Conservation (phyloP, 192 early-diverging fungal species). For the Diversispora eburnea region DNA sequence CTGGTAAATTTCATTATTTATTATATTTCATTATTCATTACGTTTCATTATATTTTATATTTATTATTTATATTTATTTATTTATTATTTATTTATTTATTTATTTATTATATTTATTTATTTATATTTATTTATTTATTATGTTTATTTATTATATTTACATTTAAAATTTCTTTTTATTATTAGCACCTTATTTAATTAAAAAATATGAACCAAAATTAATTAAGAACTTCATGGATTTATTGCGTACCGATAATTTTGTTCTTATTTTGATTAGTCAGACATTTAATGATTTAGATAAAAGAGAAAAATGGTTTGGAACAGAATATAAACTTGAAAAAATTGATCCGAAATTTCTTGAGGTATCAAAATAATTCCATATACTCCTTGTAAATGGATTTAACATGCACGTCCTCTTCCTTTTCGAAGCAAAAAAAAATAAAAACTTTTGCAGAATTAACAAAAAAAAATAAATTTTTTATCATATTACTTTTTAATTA, state of each 20-base stretch:
- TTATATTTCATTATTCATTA: no score
- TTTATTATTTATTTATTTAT: no score
- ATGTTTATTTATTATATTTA: no score
- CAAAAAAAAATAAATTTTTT: neutral
- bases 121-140: no score
- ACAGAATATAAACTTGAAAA: constrained; percentile 67
- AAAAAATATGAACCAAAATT: constrained; percentile 57
- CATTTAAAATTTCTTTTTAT: constrained; percentile 28
- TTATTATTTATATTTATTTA: no score
- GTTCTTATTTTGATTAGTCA: constrained; percentile 36
- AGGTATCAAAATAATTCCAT: constrained; percentile 31
- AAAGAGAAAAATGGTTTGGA: constrained; percentile 75
- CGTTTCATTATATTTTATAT: no score
- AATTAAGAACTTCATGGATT: constrained; percentile 60
- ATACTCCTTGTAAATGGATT: neutral
- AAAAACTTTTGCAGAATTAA: neutral
- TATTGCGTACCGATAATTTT: constrained; percentile 38
- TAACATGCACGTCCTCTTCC: neutral
- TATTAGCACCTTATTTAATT: constrained; percentile 69
- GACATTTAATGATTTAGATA: constrained; percentile 21
- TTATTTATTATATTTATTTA: no score
- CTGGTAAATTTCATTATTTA: no score
- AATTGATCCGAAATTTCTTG: constrained; percentile 47
- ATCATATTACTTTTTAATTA: neutral
- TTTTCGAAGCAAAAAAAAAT: no score